Evolutionary conservation across 192 early-diverging fungal genomes (phyloP), one percentile per base, ranked within the genome.

Genomic region (Rhizophagus prolifer): DNA sequence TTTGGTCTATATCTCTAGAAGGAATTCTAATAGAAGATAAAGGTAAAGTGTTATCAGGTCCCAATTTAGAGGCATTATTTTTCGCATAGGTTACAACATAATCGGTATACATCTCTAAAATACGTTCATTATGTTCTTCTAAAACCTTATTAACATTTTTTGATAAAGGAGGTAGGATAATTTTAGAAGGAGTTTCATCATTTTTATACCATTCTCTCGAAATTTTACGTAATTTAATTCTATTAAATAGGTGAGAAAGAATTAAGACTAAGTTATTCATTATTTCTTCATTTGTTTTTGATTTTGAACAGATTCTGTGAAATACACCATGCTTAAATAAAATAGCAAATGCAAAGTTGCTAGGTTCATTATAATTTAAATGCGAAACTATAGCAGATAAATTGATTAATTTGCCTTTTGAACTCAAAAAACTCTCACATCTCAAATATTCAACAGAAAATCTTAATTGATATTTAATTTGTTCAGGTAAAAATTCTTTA

Each of bases 361-460:
- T 36, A 1, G 78, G 82, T 38, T 82, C 82, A 10, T 50, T 31
- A 41, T 68, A 86, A 65, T 83, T 80, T 59, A 86, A 54, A 73
- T 86, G 77, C 9, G 44, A 54, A 34, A 63, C 54, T 2, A 80
- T n/a, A 6, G 76, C 84, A 6, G 79, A 54, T 14, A 85, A 61
- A 65, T 80, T 74, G 6, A 79, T 58, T 1, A 80, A 71, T 16
- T 60, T 28, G 10, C 81, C 81, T 6, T 34, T 23, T 19, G 14
- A 36, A 63, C 41, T 58, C n/a, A 86, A 50, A 38, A 86, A 26
- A 65, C 74, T 82, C n/a, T 58, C 67, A 19, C 72, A 30, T 12
- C 19, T 66, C 36, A 86, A 59, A 70, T 86, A 86, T 64, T 85
- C 83, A 47, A 85, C 75, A 6, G 84, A 84, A 70, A 82, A 85